Evolutionary conservation across 176 grass and related monocot genomes (phyloP).

Genomic region (Echinochloa phyllopogon): DNA sequence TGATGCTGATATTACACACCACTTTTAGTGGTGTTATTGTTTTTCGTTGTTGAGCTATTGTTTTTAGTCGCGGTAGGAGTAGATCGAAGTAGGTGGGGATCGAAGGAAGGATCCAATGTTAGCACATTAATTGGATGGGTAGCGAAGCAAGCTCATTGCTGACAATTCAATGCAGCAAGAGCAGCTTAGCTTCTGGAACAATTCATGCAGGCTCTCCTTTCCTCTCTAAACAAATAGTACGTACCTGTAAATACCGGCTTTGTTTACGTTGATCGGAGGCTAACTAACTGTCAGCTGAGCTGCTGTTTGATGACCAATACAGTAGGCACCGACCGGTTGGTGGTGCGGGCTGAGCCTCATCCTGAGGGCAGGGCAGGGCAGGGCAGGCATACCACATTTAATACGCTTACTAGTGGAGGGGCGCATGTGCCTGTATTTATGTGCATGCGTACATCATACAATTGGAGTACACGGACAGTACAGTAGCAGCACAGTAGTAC

Average conservation of each 20-base stretch:
- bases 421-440: conserved; percentile 33
- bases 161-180: not conserved
- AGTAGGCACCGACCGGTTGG: conserved; percentile 16
- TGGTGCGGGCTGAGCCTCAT: not conserved
- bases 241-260: not conserved
- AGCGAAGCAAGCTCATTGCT: not conserved
- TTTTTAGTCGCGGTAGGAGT: not conserved
- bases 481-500: not conserved
- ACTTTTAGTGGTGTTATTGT: no score
- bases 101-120: conserved; percentile 34
- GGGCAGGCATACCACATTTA: not conserved
- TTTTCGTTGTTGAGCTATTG: not conserved
- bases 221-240: no score
- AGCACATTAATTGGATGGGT: conserved; percentile 2
- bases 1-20: not conserved
- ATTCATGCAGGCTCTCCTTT: not conserved
- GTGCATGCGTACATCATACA: not conserved
- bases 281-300: not conserved
- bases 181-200: conserved; percentile 1
- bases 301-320: not conserved
- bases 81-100: not conserved
- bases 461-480: not conserved
- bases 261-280: not conserved
- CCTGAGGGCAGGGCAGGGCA: not conserved
- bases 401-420: not conserved